These are phyloP conservation scores for Zymoseptoria passerinii DNA, from an alignment of 2,329 filamentous ascomycete genomes.

Conservation along the genomic window DNA sequence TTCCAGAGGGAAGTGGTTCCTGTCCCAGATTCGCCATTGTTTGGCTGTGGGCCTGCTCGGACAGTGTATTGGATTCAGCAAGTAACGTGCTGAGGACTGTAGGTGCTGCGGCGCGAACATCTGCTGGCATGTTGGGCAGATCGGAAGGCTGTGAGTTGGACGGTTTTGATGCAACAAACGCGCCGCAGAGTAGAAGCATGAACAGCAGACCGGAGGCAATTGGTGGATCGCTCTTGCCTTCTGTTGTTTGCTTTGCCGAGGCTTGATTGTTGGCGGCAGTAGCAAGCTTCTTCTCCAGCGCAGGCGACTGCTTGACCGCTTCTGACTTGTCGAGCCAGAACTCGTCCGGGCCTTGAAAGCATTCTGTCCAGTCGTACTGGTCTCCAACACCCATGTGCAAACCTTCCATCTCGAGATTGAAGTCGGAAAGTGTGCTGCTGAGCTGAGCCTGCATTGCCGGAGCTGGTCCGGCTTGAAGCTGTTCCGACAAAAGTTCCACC, in stretches of 20 bases:
- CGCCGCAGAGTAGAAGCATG: constrained; percentile 94
- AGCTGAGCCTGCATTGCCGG: constrained; percentile 41
- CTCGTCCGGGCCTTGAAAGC: constrained; percentile 28
- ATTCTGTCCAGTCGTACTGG: constrained; percentile 1
- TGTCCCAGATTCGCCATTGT: constrained; percentile 6
- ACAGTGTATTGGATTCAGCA: constrained; percentile 11
- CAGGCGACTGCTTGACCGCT: constrained; percentile 14
- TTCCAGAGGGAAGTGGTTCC: constrained; percentile 20
- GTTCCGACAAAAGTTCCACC: constrained; percentile 64
- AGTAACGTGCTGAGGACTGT: constrained; percentile 66
- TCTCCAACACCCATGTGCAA: constrained; percentile 65
- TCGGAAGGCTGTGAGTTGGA: constrained; percentile 59
- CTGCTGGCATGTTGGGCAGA: constrained; percentile 70
- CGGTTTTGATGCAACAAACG: constrained; percentile 86
- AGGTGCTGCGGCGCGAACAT: constrained; percentile 69
- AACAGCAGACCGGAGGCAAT: constrained; percentile 77
- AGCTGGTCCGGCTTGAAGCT: constrained; percentile 52
- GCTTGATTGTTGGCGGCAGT: constrained; percentile 14
- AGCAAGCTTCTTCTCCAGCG: constrained; percentile 19
- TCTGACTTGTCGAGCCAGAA: constrained; percentile 48
- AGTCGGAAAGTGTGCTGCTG: constrained; percentile 56
- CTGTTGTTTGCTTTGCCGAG: constrained; percentile 34
- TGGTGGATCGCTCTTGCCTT: constrained; percentile 39
- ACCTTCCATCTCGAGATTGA: constrained; percentile 75
- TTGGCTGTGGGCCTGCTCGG: constrained; percentile 3